These are phyloP conservation scores for Pythium aphanidermatum DNA, from an alignment of 352 stramenopile species.

Conservation along the genomic window DNA sequence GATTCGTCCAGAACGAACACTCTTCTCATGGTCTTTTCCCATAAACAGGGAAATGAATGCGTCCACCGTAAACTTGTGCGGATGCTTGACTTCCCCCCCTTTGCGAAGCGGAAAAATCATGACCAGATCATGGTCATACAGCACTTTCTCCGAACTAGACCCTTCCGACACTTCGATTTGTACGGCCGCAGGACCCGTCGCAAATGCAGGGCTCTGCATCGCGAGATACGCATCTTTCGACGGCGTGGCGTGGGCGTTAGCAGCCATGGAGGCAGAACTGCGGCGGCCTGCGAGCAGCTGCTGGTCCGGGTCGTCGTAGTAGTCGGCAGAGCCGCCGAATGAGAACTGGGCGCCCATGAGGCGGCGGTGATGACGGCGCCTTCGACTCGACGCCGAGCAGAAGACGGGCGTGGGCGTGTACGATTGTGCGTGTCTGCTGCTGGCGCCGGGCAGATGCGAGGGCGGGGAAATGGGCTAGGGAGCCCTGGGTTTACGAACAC, in stretches of 20 bases:
- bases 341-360: conserved; percentile 15
- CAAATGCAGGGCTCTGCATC: conserved; percentile 15
- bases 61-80: conserved; percentile 53
- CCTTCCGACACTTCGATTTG: conserved; percentile 13
- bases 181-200: conserved; percentile 2
- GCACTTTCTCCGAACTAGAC: conserved; percentile 30
- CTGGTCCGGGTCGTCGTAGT: conserved; percentile 13
- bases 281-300: not conserved
- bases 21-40: conserved; percentile 53
- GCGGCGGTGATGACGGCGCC: too few relatives aligned
- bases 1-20: conserved; percentile 26
- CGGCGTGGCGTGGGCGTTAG: not conserved
- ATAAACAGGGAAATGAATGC: conserved; percentile 62
- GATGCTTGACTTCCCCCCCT: conserved; percentile 59
- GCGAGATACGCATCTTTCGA: conserved; percentile 11
- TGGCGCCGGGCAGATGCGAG: not conserved
- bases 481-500: conserved; percentile 6
- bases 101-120: conserved; percentile 72
- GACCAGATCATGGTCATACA: conserved; percentile 77
- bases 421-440: not conserved
- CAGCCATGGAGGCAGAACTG: not conserved
- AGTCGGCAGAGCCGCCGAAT: conserved; percentile 18
- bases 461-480: not conserved
- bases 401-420: conserved; percentile 2
- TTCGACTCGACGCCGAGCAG: too few relatives aligned